Conservation (phyloP, 2,329 filamentous ascomycete species). For the Aspergillus fumigatus region DNA sequence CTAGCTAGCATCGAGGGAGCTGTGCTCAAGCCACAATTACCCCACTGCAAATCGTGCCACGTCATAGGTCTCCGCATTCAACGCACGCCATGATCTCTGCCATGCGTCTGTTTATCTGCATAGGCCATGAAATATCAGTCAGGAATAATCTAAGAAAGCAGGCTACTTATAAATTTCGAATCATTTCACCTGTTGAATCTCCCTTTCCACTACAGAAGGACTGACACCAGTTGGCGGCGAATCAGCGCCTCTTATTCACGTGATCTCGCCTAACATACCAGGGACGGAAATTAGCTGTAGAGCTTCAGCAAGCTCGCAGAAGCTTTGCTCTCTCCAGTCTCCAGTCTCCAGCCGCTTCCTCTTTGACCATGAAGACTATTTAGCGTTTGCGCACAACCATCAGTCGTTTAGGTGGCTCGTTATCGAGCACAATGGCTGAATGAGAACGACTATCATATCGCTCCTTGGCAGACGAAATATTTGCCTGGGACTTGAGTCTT, state of each 20-base stretch:
- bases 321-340: background rate
- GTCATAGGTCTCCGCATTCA: background rate
- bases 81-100: background rate
- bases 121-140: background rate
- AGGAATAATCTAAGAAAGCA: background rate
- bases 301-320: background rate
- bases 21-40: background rate
- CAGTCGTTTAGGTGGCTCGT: background rate
- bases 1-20: background rate
- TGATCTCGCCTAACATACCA: background rate
- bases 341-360: too few species aligned
- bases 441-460: background rate
- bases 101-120: background rate
- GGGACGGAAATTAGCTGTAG: background rate
- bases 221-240: background rate
- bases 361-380: background rate
- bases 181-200: background rate
- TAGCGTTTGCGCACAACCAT: background rate
- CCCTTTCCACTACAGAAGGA: background rate
- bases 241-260: background rate
- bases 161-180: background rate
- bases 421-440: background rate
- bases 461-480: background rate
- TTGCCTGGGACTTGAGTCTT: too few species aligned
- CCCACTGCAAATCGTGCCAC: background rate